Base-by-base conservation (phyloP, 148 eudicot species). In the Drosera capensis region DNA sequence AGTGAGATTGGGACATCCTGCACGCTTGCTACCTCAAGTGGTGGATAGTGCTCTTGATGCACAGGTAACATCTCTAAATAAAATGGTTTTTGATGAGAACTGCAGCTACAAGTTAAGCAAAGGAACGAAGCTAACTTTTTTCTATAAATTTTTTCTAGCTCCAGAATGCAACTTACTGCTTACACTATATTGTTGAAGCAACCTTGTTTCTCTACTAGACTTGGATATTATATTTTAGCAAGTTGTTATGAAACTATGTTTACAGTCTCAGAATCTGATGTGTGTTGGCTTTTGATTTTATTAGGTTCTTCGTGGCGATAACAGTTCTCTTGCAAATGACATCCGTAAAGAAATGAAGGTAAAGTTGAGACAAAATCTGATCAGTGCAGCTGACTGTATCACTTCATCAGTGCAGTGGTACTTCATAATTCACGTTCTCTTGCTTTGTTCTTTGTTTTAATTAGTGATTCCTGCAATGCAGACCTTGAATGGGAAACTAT, bases 1-100 rank as follows among this genome's bases (percentile, higher is more conserved):
- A 65, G 96, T 88, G 59, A 80, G 96, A 71, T 48, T 88, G 66
- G 96, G 96, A 16, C 96, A 88, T 77, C 96, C 96, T 43, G 96
- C 96, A 44, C 94, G 96, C 57, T 68, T 88, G 60, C 82, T 88
- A 40, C 96, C 96, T 48, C 96, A 88, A 77, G 79, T 88, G 41
- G 49, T 88, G 71, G 94, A 83, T 14, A 88, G 92, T 74, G 90
- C 96, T 58, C 66, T 88, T 14, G 96, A 88, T 60, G 80, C 94
- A 20, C 94, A 79, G 92, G 96, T 87, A 63, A 41, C 4, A 28
- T 9, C 31, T 18, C 4, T 25, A 38, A 26, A 47, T 17, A 3
- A 3, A n/a, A n/a, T n/a, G n/a, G n/a, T n/a, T n/a, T n/a, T n/a
- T n/a, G n/a, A n/a, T n/a, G n/a, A n/a, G n/a, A n/a, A n/a, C n/a